Evolutionary conservation across 2,329 filamentous ascomycete species (phyloP).

Genomic region (Myriosclerotinia curreyana): DNA sequence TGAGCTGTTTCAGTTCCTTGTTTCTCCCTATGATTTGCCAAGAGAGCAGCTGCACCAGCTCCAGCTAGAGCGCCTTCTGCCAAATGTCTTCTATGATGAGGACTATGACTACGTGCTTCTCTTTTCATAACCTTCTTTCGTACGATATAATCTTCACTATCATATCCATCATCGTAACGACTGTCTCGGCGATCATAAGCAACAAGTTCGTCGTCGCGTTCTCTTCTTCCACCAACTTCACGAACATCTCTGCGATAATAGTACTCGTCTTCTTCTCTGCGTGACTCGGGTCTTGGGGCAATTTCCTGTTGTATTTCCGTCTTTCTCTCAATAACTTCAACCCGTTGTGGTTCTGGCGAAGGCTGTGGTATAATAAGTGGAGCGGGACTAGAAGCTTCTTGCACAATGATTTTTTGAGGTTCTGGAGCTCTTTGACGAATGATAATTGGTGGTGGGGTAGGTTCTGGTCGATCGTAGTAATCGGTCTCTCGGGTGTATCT

Average conservation of each 20-base stretch:
- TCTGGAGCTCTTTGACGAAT: conserved; percentile 56
- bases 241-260: conserved; percentile 41
- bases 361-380: conserved; percentile 46
- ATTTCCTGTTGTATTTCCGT: conserved; percentile 31
- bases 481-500: conserved; percentile 61
- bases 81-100: conserved; percentile 56
- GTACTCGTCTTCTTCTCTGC: conserved; percentile 39
- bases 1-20: conserved; percentile 35
- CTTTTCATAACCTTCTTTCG: conserved; percentile 42
- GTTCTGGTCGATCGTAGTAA: conserved; percentile 54
- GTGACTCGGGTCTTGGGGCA: conserved; percentile 30
- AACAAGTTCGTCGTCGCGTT: conserved; percentile 33
- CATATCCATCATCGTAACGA: conserved; percentile 44
- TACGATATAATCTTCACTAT: conserved; percentile 46
- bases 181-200: conserved; percentile 44
- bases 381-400: conserved; percentile 53
- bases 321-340: conserved; percentile 33
- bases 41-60: conserved; percentile 58
- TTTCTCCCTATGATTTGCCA: conserved; percentile 53
- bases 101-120: conserved; percentile 48
- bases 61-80: conserved; percentile 64
- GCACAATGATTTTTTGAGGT: conserved; percentile 58
- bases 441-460: conserved; percentile 51
- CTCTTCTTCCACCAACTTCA: conserved; percentile 30
- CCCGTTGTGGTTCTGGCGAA: conserved; percentile 30